Evolutionary conservation across 2,329 filamentous ascomycete species (phyloP).

Genomic region (Davidsoniella eucalypti): DNA sequence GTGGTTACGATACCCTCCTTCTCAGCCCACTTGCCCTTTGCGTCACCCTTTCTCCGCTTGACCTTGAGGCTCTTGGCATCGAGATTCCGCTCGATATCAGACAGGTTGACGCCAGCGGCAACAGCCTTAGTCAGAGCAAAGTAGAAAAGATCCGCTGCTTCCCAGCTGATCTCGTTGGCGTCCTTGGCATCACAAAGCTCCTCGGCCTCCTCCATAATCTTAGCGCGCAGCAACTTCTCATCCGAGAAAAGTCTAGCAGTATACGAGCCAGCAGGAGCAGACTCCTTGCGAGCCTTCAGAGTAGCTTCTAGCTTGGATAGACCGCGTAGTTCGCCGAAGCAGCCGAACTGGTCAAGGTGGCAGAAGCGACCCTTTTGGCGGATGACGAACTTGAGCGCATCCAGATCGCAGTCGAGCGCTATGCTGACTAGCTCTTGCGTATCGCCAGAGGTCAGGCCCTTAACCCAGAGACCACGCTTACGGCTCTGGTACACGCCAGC

Average conservation of each 20-base stretch:
- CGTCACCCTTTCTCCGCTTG: slow-evolving; percentile 81
- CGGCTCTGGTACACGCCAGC: slow-evolving; percentile 87
- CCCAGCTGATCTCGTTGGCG: slow-evolving; percentile 74
- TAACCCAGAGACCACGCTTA: slow-evolving; percentile 91
- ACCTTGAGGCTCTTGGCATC: slow-evolving; percentile 93
- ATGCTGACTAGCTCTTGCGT: slow-evolving; percentile 77
- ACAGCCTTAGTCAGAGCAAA: slow-evolving; percentile 87
- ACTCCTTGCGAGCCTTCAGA: slow-evolving; percentile 61
- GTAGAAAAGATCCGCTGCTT: slow-evolving; percentile 89
- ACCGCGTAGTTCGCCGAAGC: slow-evolving; percentile 73
- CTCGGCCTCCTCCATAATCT: slow-evolving; percentile 97
- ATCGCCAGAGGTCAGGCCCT: slow-evolving; percentile 87
- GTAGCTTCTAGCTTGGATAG: slow-evolving; percentile 78
- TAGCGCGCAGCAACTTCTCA: slow-evolving; percentile 72
- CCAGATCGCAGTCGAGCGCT: slow-evolving; percentile 80
- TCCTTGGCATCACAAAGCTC: slow-evolving; percentile 79
- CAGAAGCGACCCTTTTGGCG: slow-evolving; percentile 87
- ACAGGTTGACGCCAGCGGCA: slow-evolving; percentile 64
- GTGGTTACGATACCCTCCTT: slow-evolving; percentile 52
- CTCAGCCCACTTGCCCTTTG: slow-evolving; percentile 81
- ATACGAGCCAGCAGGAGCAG: slow-evolving; percentile 79
- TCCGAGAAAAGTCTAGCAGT: slow-evolving; percentile 88
- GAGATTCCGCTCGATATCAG: slow-evolving; percentile 81
- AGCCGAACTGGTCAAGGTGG: slow-evolving; percentile 79
- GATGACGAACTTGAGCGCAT: slow-evolving; percentile 81